These are phyloP conservation scores for Ganoderma meredithae DNA, from an alignment of 1,284 basidiomycete genomes.

Conservation along the genomic window DNA sequence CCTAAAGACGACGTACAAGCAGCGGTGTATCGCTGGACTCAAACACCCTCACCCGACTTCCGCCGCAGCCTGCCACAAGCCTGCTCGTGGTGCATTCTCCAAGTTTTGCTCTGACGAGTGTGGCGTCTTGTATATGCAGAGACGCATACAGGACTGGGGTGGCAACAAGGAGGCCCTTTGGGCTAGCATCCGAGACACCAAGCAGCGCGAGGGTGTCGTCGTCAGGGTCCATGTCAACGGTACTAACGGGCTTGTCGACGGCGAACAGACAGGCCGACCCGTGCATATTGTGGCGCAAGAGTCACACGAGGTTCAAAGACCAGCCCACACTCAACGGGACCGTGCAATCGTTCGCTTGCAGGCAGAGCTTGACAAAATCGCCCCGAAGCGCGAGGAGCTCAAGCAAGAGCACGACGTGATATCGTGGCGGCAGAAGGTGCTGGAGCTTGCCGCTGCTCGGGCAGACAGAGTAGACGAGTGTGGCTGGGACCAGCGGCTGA, in stretches of 20 bases:
- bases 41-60: slow-evolving; percentile 66
- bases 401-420: slow-evolving; percentile 73
- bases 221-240: slow-evolving; percentile 41
- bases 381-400: slow-evolving; percentile 64
- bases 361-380: slow-evolving; percentile 58
- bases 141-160: slow-evolving; percentile 67
- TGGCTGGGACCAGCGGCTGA: slow-evolving; percentile 87
- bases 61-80: slow-evolving; percentile 74
- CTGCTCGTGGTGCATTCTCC: slow-evolving; percentile 78
- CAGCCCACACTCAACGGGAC: slow-evolving; percentile 48
- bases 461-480: slow-evolving; percentile 69
- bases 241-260: not conserved
- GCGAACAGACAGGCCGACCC: not conserved
- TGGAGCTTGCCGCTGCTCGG: slow-evolving; percentile 68
- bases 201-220: slow-evolving; percentile 73
- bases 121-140: slow-evolving; percentile 72
- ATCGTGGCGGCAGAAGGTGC: slow-evolving; percentile 68
- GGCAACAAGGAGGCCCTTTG: slow-evolving; percentile 69
- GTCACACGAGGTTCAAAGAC: slow-evolving; percentile 36
- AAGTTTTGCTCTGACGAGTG: slow-evolving; percentile 88
- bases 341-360: slow-evolving; percentile 63
- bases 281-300: slow-evolving; percentile 17
- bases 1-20: slow-evolving; percentile 81
- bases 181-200: slow-evolving; percentile 73
- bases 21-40: slow-evolving; percentile 72